Evolutionary conservation across 768 basidiomycete species (phyloP).

Genomic region (Auricularia auricula-judae): DNA sequence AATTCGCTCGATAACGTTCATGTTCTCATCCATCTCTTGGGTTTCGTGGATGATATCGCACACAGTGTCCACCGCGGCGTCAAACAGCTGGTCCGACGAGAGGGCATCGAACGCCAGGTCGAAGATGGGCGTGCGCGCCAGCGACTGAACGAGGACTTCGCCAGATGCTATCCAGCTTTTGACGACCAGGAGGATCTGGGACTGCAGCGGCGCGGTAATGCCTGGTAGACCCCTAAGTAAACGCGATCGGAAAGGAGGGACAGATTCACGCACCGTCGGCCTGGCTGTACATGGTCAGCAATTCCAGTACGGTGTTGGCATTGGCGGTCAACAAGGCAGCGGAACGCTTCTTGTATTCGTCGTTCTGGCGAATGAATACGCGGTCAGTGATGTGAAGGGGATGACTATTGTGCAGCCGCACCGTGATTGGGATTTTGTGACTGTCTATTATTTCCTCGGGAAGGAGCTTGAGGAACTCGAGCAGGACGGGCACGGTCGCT

Average conservation of each 20-base stretch:
- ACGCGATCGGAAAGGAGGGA: background rate
- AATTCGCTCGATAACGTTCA: slow-evolving; percentile 77
- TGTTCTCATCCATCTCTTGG: slow-evolving; percentile 91
- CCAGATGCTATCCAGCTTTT: slow-evolving; percentile 84
- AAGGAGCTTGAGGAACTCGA: slow-evolving; percentile 83
- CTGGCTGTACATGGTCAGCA: slow-evolving; percentile 80
- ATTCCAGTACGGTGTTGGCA: slow-evolving; percentile 57
- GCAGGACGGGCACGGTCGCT: slow-evolving; percentile 65
- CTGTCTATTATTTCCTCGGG: slow-evolving; percentile 85
- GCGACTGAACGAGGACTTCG: slow-evolving; percentile 52
- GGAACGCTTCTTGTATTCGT: slow-evolving; percentile 59
- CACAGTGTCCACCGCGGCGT: slow-evolving; percentile 81
- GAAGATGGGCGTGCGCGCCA: slow-evolving; percentile 74
- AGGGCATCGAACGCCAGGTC: slow-evolving; percentile 76
- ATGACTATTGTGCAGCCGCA: slow-evolving; percentile 27
- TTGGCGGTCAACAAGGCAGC: slow-evolving; percentile 54
- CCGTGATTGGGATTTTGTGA: slow-evolving; percentile 77
- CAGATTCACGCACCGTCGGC: slow-evolving; percentile 58
- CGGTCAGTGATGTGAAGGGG: background rate
- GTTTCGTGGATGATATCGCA: slow-evolving; percentile 97
- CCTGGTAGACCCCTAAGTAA: slow-evolving; percentile 34
- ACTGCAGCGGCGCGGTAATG: slow-evolving; percentile 66
- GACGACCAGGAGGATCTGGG: slow-evolving; percentile 73
- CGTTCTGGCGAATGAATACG: slow-evolving; percentile 34
- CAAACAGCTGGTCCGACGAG: slow-evolving; percentile 78